phyloP scores from a whole-genome alignment of 805 yeast species.

The Yueomyces sp. region DNA sequence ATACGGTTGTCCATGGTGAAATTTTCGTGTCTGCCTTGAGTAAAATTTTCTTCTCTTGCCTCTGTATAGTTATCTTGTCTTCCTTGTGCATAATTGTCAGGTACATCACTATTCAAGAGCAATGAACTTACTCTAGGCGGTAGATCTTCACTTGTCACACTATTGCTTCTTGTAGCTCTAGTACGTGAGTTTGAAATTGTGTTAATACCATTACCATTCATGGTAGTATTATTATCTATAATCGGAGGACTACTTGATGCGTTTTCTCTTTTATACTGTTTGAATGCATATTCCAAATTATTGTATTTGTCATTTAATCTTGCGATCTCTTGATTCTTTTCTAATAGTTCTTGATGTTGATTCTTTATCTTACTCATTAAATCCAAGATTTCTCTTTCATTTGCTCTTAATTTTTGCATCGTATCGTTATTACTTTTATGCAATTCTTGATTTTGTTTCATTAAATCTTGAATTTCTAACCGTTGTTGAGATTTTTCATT shows the following conservation, averaged over 20 bases:
- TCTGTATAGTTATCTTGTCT: no score
- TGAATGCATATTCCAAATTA: neutral
- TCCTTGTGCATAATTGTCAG: no score
- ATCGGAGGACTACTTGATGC: neutral
- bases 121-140: constrained; percentile 20
- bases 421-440: constrained; percentile 1
- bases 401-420: neutral
- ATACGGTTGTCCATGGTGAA: no score
- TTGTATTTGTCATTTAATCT: no score
- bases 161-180: constrained; percentile 8
- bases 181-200: neutral
- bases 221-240: no score
- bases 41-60: no score
- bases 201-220: no score
- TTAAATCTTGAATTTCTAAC: constrained; percentile 6
- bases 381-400: neutral
- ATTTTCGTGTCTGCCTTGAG: no score
- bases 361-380: no score
- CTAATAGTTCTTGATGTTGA: no score
- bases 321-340: neutral
- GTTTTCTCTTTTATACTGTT: neutral
- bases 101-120: constrained; percentile 5
- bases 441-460: constrained; percentile 11
- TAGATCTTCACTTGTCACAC: constrained; percentile 19
- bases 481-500: no score